These are phyloP conservation scores for Pyrenophora seminiperda DNA, from an alignment of 2,329 filamentous ascomycete genomes.

Conservation along the genomic window DNA sequence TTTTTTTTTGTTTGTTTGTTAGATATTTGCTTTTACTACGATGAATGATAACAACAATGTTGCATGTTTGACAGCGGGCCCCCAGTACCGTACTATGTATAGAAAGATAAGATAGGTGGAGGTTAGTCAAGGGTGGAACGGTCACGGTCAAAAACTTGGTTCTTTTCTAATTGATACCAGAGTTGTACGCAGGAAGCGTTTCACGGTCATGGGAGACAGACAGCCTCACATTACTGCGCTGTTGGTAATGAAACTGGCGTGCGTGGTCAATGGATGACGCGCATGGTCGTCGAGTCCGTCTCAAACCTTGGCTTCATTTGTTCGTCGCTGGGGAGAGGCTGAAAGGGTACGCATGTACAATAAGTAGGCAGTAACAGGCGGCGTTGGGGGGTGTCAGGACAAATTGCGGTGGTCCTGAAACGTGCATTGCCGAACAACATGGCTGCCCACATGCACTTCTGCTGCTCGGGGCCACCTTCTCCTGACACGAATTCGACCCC, in stretches of 20 bases:
- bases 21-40: constrained; percentile 1
- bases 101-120: neutral
- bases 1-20: constrained; percentile 5
- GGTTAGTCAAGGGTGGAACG: neutral
- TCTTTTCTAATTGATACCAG: neutral
- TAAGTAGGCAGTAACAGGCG: constrained; percentile 23
- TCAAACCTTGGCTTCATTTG: no score
- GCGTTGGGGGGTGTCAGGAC: no score
- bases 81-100: neutral
- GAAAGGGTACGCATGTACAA: constrained; percentile 1
- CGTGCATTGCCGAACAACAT: constrained; percentile 22
- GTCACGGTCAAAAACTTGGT: neutral
- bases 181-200: neutral
- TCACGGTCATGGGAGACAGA: neutral
- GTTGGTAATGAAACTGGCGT: neutral
- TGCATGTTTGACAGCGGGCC: neutral
- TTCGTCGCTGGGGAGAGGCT: neutral
- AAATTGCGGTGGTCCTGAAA: constrained; percentile 35
- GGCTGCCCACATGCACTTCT: constrained; percentile 16
- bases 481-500: constrained; percentile 4
- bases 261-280: neutral
- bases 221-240: neutral
- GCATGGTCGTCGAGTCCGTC: constrained; percentile 1
- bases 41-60: neutral
- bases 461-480: constrained; percentile 20